Evolutionary conservation across 1,284 basidiomycete genomes (phyloP).

Genomic region (Porphyrellus sp.): DNA sequence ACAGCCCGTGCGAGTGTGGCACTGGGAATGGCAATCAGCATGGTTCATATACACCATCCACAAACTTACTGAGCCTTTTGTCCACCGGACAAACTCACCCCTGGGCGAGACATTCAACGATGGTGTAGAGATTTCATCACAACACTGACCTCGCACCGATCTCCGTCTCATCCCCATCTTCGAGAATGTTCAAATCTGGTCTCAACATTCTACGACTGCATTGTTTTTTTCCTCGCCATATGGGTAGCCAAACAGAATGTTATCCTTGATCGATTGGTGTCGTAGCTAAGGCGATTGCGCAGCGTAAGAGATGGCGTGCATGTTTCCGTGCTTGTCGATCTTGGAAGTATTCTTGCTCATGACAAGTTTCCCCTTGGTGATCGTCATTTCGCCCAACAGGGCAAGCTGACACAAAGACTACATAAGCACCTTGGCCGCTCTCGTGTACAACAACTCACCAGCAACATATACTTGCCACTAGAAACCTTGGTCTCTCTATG

Average conservation of each 20-base stretch:
- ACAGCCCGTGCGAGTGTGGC: constrained; percentile 58
- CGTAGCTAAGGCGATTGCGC: constrained; percentile 63
- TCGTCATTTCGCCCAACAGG: constrained; percentile 36
- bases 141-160: constrained; percentile 34
- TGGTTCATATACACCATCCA: background rate
- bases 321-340: constrained; percentile 41
- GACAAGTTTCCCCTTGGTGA: constrained; percentile 30
- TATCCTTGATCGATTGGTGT: constrained; percentile 42
- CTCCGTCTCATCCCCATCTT: constrained; percentile 39
- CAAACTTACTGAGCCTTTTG: constrained; percentile 46
- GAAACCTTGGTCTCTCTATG: too few species aligned
- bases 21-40: constrained; percentile 26
- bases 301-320: constrained; percentile 55
- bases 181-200: constrained; percentile 51
- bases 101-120: constrained; percentile 20
- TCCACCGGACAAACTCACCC: constrained; percentile 50
- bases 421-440: background rate
- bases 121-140: background rate
- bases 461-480: constrained; percentile 59
- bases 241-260: constrained; percentile 47
- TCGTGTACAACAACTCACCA: constrained; percentile 20
- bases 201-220: constrained; percentile 50
- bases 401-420: constrained; percentile 24
- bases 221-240: constrained; percentile 43
- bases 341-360: constrained; percentile 43